phyloP scores from a whole-genome alignment of 1,139 yeast species.

The Magnusiomyces paraingens region DNA sequence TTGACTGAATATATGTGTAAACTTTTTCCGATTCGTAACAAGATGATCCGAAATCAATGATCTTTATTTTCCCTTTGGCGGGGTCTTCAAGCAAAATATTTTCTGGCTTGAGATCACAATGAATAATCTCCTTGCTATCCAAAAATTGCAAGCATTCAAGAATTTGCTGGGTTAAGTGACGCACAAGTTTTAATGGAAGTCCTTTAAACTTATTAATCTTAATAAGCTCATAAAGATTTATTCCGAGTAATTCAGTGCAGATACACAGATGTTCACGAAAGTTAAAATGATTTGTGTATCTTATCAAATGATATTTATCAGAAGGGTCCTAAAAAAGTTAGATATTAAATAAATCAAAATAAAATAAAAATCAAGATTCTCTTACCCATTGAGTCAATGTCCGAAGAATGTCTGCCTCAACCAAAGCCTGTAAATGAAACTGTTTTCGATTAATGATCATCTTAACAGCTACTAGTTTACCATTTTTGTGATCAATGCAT shows the following conservation, averaged over 20 bases:
- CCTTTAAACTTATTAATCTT: conserved; percentile 60
- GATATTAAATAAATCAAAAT: background rate
- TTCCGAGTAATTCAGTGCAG: conserved; percentile 62
- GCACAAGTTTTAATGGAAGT: conserved; percentile 46
- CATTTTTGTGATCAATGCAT: conserved; percentile 61
- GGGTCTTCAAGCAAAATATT: conserved; percentile 76
- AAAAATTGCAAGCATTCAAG: conserved; percentile 55
- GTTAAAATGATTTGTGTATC: conserved; percentile 63
- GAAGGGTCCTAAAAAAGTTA: conserved; percentile 36
- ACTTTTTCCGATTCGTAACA: conserved; percentile 87
- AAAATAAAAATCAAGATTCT: background rate
- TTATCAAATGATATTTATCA: conserved; percentile 42
- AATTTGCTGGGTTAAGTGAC: conserved; percentile 48
- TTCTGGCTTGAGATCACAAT: conserved; percentile 93
- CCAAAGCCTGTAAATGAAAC: conserved; percentile 72
- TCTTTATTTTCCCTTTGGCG: conserved; percentile 77
- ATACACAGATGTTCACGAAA: conserved; percentile 83
- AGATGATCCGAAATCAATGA: conserved; percentile 95
- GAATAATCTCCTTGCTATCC: conserved; percentile 54
- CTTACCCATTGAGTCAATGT: conserved; percentile 35
- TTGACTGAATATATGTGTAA: conserved; percentile 89
- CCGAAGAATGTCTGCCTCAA: conserved; percentile 66
- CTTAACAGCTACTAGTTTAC: conserved; percentile 60
- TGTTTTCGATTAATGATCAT: conserved; percentile 67
- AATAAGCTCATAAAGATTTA: conserved; percentile 61